Conservation (phyloP, 257 asterid genomes). For the Fraxinus quadrangulata region DNA sequence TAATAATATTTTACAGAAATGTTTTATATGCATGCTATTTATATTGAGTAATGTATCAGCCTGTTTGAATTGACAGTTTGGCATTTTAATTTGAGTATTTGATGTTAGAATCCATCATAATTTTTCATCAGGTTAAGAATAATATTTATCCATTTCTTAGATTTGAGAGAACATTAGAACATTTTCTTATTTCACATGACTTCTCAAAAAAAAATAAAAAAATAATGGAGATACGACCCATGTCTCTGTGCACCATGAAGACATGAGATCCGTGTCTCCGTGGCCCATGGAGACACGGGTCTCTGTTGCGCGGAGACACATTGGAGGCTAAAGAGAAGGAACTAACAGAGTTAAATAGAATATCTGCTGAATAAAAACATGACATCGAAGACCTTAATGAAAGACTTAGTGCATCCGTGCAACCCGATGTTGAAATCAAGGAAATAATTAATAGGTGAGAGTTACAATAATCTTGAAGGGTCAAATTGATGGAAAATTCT, state of each 20-base stretch:
- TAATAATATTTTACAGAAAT: neutral
- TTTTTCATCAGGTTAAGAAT: neutral
- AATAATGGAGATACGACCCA: too few relatives aligned
- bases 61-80: slow-evolving; percentile 24
- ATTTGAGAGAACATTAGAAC: too few relatives aligned
- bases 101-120: neutral
- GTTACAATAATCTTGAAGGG: slow-evolving; percentile 13
- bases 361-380: slow-evolving; percentile 76
- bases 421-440: slow-evolving; percentile 84
- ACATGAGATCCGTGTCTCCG: too few relatives aligned
- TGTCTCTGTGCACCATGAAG: too few relatives aligned
- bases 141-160: slow-evolving; percentile 14
- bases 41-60: slow-evolving; percentile 1
- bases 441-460: slow-evolving; percentile 84
- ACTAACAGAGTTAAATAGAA: slow-evolving; percentile 51
- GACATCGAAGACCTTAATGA: slow-evolving; percentile 71
- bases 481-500: slow-evolving; percentile 16
- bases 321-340: slow-evolving; percentile 73
- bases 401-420: slow-evolving; percentile 73
- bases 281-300: too few relatives aligned
- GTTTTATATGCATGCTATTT: neutral
- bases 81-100: neutral
- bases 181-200: too few relatives aligned
- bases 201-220: too few relatives aligned
- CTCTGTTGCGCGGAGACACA: slow-evolving; percentile 38